Percentiles rank a stretch among this genome's conserved stretches.
phyloP scores from a whole-genome alignment of 2,329 filamentous ascomycete genomes.

The Aureobasidium subglaciale region DNA sequence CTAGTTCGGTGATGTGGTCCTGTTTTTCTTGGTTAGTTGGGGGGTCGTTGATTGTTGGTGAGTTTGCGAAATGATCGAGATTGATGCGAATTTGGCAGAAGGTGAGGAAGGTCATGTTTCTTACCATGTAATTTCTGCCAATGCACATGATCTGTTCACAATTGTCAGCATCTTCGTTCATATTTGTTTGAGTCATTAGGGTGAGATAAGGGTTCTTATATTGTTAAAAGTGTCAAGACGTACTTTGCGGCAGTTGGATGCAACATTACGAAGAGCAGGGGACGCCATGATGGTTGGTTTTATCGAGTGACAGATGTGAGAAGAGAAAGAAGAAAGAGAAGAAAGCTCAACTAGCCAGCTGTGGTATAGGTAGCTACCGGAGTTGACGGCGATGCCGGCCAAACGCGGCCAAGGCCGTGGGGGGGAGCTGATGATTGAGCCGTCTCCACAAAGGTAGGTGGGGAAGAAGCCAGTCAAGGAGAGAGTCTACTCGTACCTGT shows the following conservation, averaged over 20 bases:
- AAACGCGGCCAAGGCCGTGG: no score
- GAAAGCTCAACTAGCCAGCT: background rate
- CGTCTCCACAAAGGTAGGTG: no score
- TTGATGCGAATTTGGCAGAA: no score
- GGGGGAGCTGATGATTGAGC: no score
- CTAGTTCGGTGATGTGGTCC: conserved; percentile 84
- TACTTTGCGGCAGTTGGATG: conserved; percentile 40
- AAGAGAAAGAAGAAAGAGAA: background rate
- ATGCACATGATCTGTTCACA: conserved; percentile 71
- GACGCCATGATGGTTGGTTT: conserved; percentile 25
- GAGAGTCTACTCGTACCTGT: background rate
- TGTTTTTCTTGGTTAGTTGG: conserved; percentile 56
- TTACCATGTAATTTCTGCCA: conserved; percentile 78
- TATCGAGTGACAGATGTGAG: background rate
- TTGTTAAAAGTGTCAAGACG: background rate
- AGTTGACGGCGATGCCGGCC: background rate
- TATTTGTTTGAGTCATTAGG: background rate
- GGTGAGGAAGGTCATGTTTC: background rate
- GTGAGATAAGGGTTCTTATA: background rate
- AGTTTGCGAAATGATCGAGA: no score
- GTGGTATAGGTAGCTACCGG: background rate
- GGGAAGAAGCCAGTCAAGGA: background rate
- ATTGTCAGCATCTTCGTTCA: background rate
- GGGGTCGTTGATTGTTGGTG: conserved; percentile 57
- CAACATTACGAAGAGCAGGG: conserved; percentile 14